Conservation (phyloP, 306 rosid species). For the Acacia melanoxylon region DNA sequence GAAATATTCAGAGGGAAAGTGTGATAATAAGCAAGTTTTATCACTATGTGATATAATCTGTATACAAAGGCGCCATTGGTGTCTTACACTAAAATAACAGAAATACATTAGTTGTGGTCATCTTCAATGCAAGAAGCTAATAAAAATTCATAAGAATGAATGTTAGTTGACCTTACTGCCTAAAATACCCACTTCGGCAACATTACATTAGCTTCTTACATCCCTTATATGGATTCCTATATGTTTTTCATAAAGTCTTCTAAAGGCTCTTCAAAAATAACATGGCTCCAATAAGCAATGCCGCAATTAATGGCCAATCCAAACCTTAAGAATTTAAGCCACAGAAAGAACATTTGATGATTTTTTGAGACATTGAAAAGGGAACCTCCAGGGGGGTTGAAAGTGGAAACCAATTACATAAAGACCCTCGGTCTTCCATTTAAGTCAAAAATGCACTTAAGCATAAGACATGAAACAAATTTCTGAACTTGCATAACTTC, state of each 20-base stretch:
- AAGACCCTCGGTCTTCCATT: not conserved
- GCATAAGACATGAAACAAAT: slow-evolving; percentile 13
- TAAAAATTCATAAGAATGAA: not conserved
- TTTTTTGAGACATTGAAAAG: not conserved
- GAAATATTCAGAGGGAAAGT: not conserved
- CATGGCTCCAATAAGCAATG: not conserved
- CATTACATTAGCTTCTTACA: not conserved
- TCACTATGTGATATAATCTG: not conserved
- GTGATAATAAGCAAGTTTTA: not conserved
- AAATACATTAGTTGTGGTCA: not conserved
- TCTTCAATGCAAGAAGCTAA: not conserved
- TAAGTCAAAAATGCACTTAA: not conserved
- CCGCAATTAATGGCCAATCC: not conserved
- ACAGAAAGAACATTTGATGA: not conserved
- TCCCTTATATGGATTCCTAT: not conserved
- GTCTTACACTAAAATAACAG: not conserved
- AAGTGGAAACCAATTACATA: not conserved
- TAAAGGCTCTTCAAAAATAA: not conserved
- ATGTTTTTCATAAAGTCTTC: not conserved
- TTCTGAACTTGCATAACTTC: not conserved
- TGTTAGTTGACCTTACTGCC: not conserved
- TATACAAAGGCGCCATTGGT: not conserved
- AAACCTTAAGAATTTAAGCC: not conserved
- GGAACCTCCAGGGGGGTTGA: not conserved
- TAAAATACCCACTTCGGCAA: not conserved